Conservation (phyloP, 177 flowering plant genomes). For the Telopea speciosissima region DNA sequence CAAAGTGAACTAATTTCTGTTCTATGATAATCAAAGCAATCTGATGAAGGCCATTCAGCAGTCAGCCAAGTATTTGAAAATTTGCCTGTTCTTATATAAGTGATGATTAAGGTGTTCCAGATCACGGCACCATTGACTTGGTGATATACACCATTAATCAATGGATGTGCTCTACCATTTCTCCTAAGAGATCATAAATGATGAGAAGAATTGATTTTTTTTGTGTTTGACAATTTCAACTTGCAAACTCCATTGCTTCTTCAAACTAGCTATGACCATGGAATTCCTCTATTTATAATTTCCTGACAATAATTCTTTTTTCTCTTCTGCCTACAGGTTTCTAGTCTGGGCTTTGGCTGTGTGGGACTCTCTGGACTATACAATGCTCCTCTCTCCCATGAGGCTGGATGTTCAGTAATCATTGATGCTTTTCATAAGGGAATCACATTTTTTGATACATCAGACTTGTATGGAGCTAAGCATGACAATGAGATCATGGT, state of each 20-base stretch:
- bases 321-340: constrained; percentile 23
- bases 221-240: not conserved
- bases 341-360: constrained; percentile 47
- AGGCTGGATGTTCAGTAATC: constrained; percentile 28
- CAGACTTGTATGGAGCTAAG: constrained; percentile 33
- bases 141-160: not conserved
- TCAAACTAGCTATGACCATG: no score
- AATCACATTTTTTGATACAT: constrained; percentile 44
- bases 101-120: not conserved
- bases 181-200: not conserved
- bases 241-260: not conserved
- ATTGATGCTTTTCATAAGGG: constrained; percentile 35
- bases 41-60: not conserved
- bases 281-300: not conserved
- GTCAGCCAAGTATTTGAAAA: not conserved
- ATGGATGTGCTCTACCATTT: not conserved
- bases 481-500: constrained; percentile 37
- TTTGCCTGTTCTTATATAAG: not conserved
- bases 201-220: no score
- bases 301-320: not conserved
- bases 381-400: constrained; percentile 36
- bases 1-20: no score
- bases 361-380: constrained; percentile 37
- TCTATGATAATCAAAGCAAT: not conserved
- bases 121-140: not conserved